Percentiles rank a stretch among this genome's conserved stretches.
phyloP scores from a whole-genome alignment of 2,329 filamentous ascomycete species.

The Fusarium ramigenum region DNA sequence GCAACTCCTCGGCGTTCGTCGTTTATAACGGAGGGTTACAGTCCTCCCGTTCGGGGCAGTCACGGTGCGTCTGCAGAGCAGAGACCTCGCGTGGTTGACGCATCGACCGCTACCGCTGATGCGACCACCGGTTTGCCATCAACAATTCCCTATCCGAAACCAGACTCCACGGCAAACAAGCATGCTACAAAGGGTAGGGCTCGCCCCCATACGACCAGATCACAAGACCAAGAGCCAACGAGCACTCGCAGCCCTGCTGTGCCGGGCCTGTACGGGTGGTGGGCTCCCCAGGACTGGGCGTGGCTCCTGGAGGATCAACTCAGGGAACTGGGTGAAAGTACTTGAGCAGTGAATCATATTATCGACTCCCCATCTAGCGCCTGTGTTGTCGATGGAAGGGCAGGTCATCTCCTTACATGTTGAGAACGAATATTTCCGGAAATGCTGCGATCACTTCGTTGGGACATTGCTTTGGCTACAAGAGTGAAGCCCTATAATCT shows the following conservation, averaged over 20 bases:
- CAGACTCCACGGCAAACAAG: not conserved
- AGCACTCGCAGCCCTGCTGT: not conserved
- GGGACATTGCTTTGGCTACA: not conserved
- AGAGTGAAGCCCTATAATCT: not conserved
- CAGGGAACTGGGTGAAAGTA: not conserved
- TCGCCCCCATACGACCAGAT: not conserved
- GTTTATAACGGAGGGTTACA: rapidly evolving
- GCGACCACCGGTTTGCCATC: not conserved
- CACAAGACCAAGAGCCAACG: not conserved
- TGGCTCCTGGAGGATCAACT: not conserved
- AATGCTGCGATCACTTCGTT: rapidly evolving
- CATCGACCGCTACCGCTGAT: not conserved
- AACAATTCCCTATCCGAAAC: not conserved
- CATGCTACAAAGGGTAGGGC: rapidly evolving
- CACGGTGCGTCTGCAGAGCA: not conserved
- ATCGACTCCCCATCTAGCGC: not conserved
- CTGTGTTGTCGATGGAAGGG: not conserved
- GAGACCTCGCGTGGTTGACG: rapidly evolving
- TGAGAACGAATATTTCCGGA: not conserved
- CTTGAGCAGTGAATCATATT: not conserved
- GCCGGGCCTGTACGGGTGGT: not conserved
- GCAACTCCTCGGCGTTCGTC: not conserved
- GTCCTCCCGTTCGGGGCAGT: rapidly evolving
- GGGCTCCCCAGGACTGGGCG: not conserved
- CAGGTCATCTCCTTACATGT: not conserved